Base-by-base conservation (phyloP, 2,329 filamentous ascomycete genomes). In the Aschersonia sp. region DNA sequence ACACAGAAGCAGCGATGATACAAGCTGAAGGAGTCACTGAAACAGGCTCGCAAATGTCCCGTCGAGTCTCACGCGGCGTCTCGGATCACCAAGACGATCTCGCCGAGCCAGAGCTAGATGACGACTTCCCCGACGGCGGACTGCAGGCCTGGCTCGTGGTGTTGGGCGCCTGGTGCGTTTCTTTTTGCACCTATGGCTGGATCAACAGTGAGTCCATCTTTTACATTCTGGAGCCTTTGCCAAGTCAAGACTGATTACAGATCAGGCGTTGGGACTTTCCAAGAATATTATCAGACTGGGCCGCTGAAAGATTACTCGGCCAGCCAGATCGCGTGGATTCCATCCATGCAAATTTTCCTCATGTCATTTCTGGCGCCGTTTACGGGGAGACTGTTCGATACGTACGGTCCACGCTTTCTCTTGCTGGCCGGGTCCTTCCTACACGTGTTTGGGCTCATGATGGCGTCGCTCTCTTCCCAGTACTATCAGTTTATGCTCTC, bases 321-420 rank as follows among this genome's bases (percentile, higher is more conserved):
- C 1, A 75, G 72, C 48, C 73, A 72, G 0, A 66, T 82, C n/a
- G 65, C 77, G n/a, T 82, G 77, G 78, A 80, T 81, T 44, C 69
- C 74, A 0, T 75, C 75, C 0, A 58, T 80, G 5, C 71, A 79
- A 51, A 56, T 53, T 59, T 64, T 42, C n/a, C 31, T 29, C 12
- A 47, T 40, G 41, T 31, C 30, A 7, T 42, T 31, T 10, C 20
- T 50, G 28, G 40, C 40, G 40, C 50, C 47, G 3, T 47, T 49
- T 28, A 44, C 47, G 30, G 50, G 42, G 28, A 41, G 35, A 43
- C 43, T 82, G 0, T 84, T 74, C 53, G 83, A 86, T 55, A 74
- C 67, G 48, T 75, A 78, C 49, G 82, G 82, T 0, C 78, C 81
- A 0, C 70, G 73, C 31, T 71, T 65, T 44, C 62, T 85, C 0